Percentiles rank a stretch among this genome's conserved stretches.
These are phyloP conservation scores for Solanum pimpinellifolium DNA, from an alignment of 257 asterid species.

Conservation along the genomic window DNA sequence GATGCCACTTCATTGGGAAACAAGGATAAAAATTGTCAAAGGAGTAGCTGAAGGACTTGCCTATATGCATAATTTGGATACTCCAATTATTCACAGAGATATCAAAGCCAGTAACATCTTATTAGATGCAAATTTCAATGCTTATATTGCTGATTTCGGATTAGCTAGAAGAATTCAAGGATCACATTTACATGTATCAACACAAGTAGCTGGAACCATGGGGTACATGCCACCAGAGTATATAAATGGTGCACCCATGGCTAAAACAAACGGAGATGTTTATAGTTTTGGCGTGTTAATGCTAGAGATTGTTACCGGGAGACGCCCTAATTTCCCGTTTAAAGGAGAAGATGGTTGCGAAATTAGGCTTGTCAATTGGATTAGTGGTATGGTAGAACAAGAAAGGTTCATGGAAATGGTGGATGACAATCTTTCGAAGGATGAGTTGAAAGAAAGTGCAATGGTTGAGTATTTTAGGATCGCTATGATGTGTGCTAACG, in stretches of 20 bases:
- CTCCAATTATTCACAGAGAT: slow-evolving; percentile 63
- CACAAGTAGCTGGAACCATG: slow-evolving; percentile 90
- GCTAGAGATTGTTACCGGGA: slow-evolving; percentile 57
- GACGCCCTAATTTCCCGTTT: slow-evolving; percentile 63
- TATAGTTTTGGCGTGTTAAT: slow-evolving; percentile 74
- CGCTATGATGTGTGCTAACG: slow-evolving; percentile 43
- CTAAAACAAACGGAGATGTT: slow-evolving; percentile 53
- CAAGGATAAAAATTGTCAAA: slow-evolving; percentile 41
- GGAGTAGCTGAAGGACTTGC: slow-evolving; percentile 62
- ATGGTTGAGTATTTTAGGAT: slow-evolving; percentile 39
- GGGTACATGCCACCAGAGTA: slow-evolving; percentile 96
- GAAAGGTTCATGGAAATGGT: slow-evolving; percentile 47
- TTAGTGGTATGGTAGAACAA: slow-evolving; percentile 24
- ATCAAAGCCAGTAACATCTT: slow-evolving; percentile 68
- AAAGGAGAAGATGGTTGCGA: slow-evolving; percentile 51
- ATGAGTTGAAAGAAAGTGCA: slow-evolving; percentile 15
- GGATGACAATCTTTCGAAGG: slow-evolving; percentile 31
- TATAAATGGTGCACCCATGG: slow-evolving; percentile 44
- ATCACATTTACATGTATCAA: slow-evolving; percentile 68
- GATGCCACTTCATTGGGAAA: slow-evolving; percentile 49
- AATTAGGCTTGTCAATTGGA: slow-evolving; percentile 59
- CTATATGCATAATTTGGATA: slow-evolving; percentile 48
- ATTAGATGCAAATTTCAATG: slow-evolving; percentile 40
- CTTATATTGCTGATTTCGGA: slow-evolving; percentile 84
- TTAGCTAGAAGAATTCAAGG: slow-evolving; percentile 58